Evolutionary conservation across 2,329 filamentous ascomycete genomes (phyloP), one percentile per base, ranked within the genome.

Genomic region (Colletotrichum tropicale): DNA sequence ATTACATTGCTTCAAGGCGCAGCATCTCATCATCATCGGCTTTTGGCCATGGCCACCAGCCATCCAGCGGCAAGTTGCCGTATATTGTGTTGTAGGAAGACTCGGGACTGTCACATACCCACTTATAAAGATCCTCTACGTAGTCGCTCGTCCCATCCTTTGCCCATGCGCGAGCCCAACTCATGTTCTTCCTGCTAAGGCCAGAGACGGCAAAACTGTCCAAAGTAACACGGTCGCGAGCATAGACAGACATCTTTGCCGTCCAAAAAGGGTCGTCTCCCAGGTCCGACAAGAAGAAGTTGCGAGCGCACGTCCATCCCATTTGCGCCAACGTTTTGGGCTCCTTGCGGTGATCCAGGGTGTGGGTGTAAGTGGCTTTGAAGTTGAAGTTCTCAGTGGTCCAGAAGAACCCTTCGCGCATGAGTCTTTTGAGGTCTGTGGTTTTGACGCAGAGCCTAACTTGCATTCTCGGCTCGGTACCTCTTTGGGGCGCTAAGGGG

Each of bases 21-120:
- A 21, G 8, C 16, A 3, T 36, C 2, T 15, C n/a, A 55, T 66
- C 13, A 6, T 5, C 21, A 1, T 13, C 16, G 7, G 3, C 8
- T 6, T 71, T 75, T 2, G 76, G 71, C 71, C 74, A 77, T 1
- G 76, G 74, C 76, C 75, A 77, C 75, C 76, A 77, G 12, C 76
- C 75, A 6, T 38, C 15, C 18, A 77, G 48, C 8, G 75, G 75
- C 43, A 77, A 43, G 6, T 72, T 66, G 16, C 66, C 66, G 52
- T 78, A 74, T 4, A 77, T 58, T 5, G 52, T 58, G 8, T 77
- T 77, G 62, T 10, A 75, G 16, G 2, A 32, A 4, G 6, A 8
- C 1, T 56, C 3, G 4, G 21, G 38, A 3, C 21, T 6, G 0
- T 12, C 2, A 2, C 15, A 2, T 6, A 56, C 21, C 43, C 16